Evolutionary conservation across 495 filamentous ascomycete genomes (phyloP).

Genomic region (Aspergillus homomorphus): DNA sequence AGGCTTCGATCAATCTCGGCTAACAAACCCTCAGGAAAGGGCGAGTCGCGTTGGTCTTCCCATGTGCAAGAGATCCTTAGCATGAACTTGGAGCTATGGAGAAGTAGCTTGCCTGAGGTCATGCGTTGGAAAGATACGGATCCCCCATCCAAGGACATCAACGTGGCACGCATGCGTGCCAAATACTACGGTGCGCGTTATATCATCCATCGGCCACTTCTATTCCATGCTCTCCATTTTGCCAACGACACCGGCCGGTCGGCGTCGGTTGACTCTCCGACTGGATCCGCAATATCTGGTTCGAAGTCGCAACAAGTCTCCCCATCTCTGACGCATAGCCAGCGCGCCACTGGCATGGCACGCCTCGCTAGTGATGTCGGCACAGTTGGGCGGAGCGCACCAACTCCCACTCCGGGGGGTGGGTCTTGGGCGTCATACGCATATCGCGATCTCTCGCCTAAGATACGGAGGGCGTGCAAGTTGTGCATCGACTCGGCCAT

Average conservation of each 20-base stretch:
- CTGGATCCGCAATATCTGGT: conserved; percentile 22
- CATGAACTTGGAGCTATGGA: conserved; percentile 51
- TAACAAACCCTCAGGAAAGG: conserved; percentile 15
- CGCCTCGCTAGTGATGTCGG: conserved; percentile 39
- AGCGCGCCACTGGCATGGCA: conserved; percentile 29
- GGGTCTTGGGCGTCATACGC: conserved; percentile 7
- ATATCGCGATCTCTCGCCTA: conserved; percentile 33
- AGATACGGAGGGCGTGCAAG: conserved; percentile 49
- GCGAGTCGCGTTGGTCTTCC: conserved; percentile 23
- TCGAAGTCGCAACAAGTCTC: conserved; percentile 35
- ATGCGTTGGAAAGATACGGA: conserved; percentile 68
- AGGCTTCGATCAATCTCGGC: too few species aligned
- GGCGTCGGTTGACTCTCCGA: conserved; percentile 33
- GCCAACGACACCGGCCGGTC: conserved; percentile 27
- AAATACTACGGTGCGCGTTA: conserved; percentile 93
- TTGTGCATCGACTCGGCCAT: conserved; percentile 71
- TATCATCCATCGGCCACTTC: conserved; percentile 81
- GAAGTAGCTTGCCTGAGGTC: conserved; percentile 38
- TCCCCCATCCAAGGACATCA: conserved; percentile 68
- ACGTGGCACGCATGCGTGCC: conserved; percentile 78
- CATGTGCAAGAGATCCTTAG: conserved; percentile 38
- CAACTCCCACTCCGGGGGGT: conserved; percentile 9
- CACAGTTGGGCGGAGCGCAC: conserved; percentile 11
- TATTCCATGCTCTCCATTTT: conserved; percentile 62
- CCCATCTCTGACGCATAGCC: conserved; percentile 26